Percentiles rank a stretch among this genome's conserved stretches.
phyloP scores from a whole-genome alignment of 352 stramenopile species.

The Phytophthora aleatoria region DNA sequence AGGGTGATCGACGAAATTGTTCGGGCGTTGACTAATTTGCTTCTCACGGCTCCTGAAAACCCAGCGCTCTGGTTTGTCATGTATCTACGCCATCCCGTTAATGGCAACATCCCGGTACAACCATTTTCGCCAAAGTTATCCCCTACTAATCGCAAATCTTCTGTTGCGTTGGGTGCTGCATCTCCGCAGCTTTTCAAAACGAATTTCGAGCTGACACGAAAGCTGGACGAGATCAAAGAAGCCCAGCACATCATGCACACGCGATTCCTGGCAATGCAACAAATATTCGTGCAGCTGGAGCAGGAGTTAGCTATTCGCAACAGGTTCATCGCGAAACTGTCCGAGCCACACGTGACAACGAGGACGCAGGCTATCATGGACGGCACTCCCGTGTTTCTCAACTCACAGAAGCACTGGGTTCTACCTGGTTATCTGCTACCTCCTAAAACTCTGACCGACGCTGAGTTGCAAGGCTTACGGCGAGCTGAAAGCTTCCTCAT shows the following conservation, averaged over 20 bases:
- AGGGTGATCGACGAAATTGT: slow-evolving; percentile 43
- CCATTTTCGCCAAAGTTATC: neutral
- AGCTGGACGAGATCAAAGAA: slow-evolving; percentile 55
- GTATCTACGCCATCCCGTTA: slow-evolving; percentile 30
- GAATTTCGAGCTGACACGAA: slow-evolving; percentile 64
- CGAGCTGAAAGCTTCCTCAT: slow-evolving; percentile 69
- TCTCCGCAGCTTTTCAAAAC: slow-evolving; percentile 55
- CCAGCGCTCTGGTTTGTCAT: slow-evolving; percentile 53
- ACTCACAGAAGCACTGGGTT: slow-evolving; percentile 75
- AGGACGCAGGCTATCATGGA: slow-evolving; percentile 75
- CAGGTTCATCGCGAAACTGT: slow-evolving; percentile 62
- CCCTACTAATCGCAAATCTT: slow-evolving; percentile 12
- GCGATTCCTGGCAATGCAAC: slow-evolving; percentile 35
- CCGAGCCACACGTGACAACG: slow-evolving; percentile 45
- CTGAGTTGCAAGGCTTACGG: slow-evolving; percentile 50
- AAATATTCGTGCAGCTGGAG: slow-evolving; percentile 24
- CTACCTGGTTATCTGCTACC: slow-evolving; percentile 44
- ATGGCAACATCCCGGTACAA: neutral
- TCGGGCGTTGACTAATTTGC: slow-evolving; percentile 46
- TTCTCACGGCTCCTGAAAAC: slow-evolving; percentile 43
- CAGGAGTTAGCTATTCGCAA: slow-evolving; percentile 52
- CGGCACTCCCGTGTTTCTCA: slow-evolving; percentile 57
- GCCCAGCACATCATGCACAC: slow-evolving; percentile 47
- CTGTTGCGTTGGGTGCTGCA: slow-evolving; percentile 11
- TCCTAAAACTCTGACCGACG: slow-evolving; percentile 22